Conservation (phyloP, 2,329 filamentous ascomycete species). For the Xylaria sp. region DNA sequence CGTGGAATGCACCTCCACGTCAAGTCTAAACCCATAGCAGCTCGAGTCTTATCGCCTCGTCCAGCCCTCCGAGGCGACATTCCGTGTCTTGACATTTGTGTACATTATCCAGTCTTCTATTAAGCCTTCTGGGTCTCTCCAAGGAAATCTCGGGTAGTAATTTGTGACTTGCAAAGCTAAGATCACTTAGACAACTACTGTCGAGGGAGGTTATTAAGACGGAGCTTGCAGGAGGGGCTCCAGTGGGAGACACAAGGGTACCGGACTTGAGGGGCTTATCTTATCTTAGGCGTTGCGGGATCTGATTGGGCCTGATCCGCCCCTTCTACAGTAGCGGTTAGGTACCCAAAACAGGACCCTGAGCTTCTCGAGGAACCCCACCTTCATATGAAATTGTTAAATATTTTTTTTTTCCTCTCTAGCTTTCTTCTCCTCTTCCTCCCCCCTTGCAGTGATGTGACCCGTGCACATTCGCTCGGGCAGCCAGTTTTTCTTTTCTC, state of each 20-base stretch:
- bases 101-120: no score
- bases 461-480: slow-evolving; percentile 22
- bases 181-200: no score
- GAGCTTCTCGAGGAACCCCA: slow-evolving; percentile 20
- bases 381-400: slow-evolving; percentile 27
- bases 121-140: no score
- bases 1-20: no score
- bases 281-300: slow-evolving; percentile 16
- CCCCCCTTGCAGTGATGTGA: slow-evolving; percentile 14
- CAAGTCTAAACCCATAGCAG: no score
- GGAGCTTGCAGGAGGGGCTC: not conserved
- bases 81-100: no score
- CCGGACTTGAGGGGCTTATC: slow-evolving; percentile 19
- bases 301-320: not conserved
- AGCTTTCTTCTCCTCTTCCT: slow-evolving; percentile 13
- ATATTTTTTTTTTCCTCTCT: slow-evolving; percentile 28
- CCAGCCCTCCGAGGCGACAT: no score
- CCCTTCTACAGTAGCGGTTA: not conserved
- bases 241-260: not conserved
- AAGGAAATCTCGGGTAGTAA: no score
- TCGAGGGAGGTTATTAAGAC: not conserved
- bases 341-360: not conserved
- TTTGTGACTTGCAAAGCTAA: no score
- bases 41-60: no score
- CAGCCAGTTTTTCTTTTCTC: slow-evolving; percentile 16